Base-by-base conservation (phyloP, 2,329 filamentous ascomycete genomes). In the Colletotrichum sp. region DNA sequence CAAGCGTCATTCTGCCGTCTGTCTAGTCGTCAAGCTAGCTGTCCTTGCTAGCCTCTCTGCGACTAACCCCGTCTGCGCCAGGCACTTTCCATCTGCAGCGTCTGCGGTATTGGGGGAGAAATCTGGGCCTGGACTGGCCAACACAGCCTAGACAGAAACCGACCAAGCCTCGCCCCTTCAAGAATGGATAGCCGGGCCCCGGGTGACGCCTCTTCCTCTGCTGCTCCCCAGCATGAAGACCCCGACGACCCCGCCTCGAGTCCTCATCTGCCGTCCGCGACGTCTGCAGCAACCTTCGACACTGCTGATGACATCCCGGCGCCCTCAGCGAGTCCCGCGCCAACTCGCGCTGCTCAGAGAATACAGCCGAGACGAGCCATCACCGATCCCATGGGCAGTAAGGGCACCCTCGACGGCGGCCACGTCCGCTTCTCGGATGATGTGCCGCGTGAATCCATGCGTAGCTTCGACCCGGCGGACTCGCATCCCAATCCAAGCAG, bases 351-450 rank as follows among this genome's bases (percentile, higher is more conserved):
- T 55, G 55, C 70, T 44, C 74, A 66, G 32, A 52, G 74, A 69
- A n/a, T 62, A 4, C 62, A 71, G 34, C 74, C 76, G 49, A 71
- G 74, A 74, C 69, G 73, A 75, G 69, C 73, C 63, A 69, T 72
- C 69, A 77, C 73, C 62, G 65, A 78, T n/a, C 75, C 75, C 16
- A 76, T 76, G 74, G 74, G 71, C 12, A 67, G 72, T 65, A 69
- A 77, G 57, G 57, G 71, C 63, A 60, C 65, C 44, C n/a, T 71
- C 77, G 72, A 79, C 52, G 60, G 77, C 72, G 68, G 68, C 16
- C 78, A 78, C 69, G 77, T 81, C 60, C 81, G 80, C 52, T 81
- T 81, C 76, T 82, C 81, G 24, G 78, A 77, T 26, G 80, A 81
- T 39, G 60, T 77, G 32, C 70, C 77, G 18, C 78, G 78, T 21